A percentile compares a stretch with the other conserved stretches of the same genome.
These are phyloP conservation scores for Isabelozyma heimii DNA, from an alignment of 805 yeast genomes.

Conservation along the genomic window DNA sequence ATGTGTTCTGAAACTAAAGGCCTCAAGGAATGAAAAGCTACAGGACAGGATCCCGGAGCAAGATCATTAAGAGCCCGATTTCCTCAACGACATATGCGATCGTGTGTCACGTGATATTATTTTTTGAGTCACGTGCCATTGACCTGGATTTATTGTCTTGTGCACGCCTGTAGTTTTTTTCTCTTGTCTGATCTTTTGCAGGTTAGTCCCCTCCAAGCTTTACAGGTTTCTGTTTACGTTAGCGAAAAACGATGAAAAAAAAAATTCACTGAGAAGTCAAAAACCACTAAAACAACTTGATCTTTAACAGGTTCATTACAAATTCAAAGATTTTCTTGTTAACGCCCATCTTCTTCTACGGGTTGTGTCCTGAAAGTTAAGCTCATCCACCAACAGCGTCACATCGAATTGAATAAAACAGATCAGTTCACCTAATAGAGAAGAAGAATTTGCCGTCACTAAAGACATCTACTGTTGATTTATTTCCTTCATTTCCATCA, in stretches of 20 bases:
- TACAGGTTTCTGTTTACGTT: not conserved
- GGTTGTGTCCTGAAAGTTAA: not conserved
- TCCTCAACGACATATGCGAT: no score
- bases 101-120: no score
- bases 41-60: no score
- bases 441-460: not conserved
- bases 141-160: not conserved
- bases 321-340: not conserved
- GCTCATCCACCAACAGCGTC: not conserved
- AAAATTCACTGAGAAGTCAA: not conserved
- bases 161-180: no score
- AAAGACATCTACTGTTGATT: not conserved
- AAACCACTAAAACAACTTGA: not conserved
- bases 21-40: no score
- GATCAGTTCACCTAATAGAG: not conserved
- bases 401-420: not conserved
- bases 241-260: not conserved
- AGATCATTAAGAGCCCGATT: no score
- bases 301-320: not conserved
- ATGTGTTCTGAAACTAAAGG: no score
- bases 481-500: not conserved
- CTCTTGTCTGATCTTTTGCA: not conserved
- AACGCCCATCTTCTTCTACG: not conserved
- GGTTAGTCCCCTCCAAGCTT: not conserved
- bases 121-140: not conserved